Base-by-base conservation (phyloP, 2,329 filamentous ascomycete species). In the Pyricularia sp. region DNA sequence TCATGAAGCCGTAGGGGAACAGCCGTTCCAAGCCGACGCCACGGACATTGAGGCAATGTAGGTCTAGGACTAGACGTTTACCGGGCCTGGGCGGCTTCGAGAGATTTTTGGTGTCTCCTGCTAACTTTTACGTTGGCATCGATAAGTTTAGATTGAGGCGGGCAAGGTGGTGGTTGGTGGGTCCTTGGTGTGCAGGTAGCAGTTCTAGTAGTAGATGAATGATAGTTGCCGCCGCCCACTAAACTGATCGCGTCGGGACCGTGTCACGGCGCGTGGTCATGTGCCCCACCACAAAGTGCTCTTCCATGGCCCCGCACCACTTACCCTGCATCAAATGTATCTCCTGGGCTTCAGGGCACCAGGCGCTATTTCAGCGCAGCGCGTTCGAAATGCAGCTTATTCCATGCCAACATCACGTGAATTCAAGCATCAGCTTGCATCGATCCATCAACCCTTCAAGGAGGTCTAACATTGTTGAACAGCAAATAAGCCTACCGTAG, bases 1-100 rank as follows among this genome's bases (percentile, higher is more conserved):
- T 86, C 83, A 86, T 86, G 77, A 81, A 81, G 77, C 72, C 78
- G 74, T 74, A 65, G 72, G 72, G 72, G 71, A 75, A 72, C 74
- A 67, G 69, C 61, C 63, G 74, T 76, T 73, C 75, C 73, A 68
- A 63, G 61, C 62, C 66, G 64, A 65, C 63, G 65, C 63, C 66
- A 40, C 66, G 65, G 65, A 65, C 72, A 73, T 73, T 66, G 65
- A 69, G 53, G 61, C 53, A 65, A 55, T 59, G 22, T 28, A 26
- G 24, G 26, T 49, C 13, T 59, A 40, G 33, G 16, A 16, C 12
- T 19, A 16, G 22, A 59, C 10, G 19, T 26, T 28, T 16, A 26
- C 55, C 19, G 55, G 24, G 55, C 55, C 55, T 30, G 13, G 26
- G 12, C 55, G 55, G 55, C 55, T 59, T 40, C 33, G 13, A 24